A percentile compares a stretch with the other conserved stretches of the same genome.
phyloP scores from a whole-genome alignment of 768 basidiomycete genomes.

The Pleurotus salmoneostramineus region DNA sequence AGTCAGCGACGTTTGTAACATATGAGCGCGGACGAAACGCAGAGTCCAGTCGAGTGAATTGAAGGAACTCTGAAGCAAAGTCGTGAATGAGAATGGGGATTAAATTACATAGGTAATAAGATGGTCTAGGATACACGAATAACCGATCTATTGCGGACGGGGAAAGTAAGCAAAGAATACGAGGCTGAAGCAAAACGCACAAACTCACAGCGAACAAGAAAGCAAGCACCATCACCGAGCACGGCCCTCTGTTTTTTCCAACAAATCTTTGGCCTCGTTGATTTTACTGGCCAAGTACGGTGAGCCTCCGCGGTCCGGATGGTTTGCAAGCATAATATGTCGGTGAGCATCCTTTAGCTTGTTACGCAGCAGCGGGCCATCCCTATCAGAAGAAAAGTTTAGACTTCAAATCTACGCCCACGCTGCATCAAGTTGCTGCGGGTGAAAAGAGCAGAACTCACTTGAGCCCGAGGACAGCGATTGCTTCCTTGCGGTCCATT shows the following conservation, averaged over 20 bases:
- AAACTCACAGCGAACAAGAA: background rate
- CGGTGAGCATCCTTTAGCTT: conserved; percentile 94
- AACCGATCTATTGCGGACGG: background rate
- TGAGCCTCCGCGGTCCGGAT: conserved; percentile 98
- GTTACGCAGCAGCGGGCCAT: conserved; percentile 69
- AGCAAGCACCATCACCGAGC: conserved; percentile 21
- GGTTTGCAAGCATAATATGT: conserved; percentile 96
- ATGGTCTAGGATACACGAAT: conserved; percentile 2
- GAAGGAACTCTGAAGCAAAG: too few relatives aligned
- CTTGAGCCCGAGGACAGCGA: conserved; percentile 90
- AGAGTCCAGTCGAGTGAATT: too few relatives aligned
- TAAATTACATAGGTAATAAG: conserved; percentile 6
- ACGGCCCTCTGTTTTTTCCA: conserved; percentile 75
- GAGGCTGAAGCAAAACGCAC: background rate
- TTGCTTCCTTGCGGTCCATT: conserved; percentile 95
- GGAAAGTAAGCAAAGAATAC: background rate
- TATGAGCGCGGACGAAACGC: background rate
- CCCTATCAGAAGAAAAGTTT: conserved; percentile 43
- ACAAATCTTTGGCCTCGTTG: conserved; percentile 93
- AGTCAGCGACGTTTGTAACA: conserved; percentile 21
- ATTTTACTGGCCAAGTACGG: conserved; percentile 98
- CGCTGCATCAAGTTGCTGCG: background rate
- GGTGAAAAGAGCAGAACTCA: conserved; percentile 36
- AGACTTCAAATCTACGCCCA: background rate
- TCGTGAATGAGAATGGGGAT: background rate